phyloP scores from a whole-genome alignment of 2,329 filamentous ascomycete genomes.

The Zymoseptoria brevis region DNA sequence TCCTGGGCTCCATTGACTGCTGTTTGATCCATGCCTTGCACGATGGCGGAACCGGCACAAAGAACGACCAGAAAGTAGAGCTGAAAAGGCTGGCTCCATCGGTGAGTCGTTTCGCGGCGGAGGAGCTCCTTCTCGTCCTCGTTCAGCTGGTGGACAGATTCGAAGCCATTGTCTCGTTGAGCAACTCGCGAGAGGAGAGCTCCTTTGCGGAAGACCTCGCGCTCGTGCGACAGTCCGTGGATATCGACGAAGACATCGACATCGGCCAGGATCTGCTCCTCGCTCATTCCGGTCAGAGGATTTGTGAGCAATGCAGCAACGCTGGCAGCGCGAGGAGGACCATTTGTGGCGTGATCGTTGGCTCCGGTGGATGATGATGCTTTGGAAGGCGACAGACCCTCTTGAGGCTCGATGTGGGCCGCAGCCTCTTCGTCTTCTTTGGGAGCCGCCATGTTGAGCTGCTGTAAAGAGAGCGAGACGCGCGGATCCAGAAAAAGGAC shows the following conservation, averaged over 20 bases:
- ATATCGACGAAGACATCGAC: conserved; percentile 19
- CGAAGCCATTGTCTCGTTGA: conserved; percentile 19
- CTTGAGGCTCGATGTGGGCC: conserved; percentile 9
- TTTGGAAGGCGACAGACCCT: conserved; percentile 10
- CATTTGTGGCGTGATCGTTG: conserved; percentile 6
- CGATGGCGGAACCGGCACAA: conserved; percentile 48
- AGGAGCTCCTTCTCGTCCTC: conserved; percentile 52
- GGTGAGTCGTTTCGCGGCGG: conserved; percentile 54
- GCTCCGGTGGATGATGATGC: conserved; percentile 8
- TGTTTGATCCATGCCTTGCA: conserved; percentile 46
- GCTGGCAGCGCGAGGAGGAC: conserved; percentile 10
- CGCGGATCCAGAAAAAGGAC: neutral
- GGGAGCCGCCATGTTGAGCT: conserved; percentile 6
- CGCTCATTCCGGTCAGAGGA: conserved; percentile 24
- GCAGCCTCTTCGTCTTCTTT: conserved; percentile 8
- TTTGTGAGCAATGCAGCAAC: conserved; percentile 21
- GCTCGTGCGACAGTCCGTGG: conserved; percentile 17
- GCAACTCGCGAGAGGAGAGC: conserved; percentile 21
- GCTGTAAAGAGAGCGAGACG: neutral
- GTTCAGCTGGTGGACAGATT: conserved; percentile 40
- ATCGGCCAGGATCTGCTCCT: conserved; percentile 21
- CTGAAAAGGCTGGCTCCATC: conserved; percentile 66
- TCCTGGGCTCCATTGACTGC: conserved; percentile 37
- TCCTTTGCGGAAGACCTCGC: conserved; percentile 20
- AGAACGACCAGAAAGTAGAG: conserved; percentile 45